These are phyloP conservation scores for Fagopyrum esculentum DNA, from an alignment of 148 eudicot species.

Conservation along the genomic window DNA sequence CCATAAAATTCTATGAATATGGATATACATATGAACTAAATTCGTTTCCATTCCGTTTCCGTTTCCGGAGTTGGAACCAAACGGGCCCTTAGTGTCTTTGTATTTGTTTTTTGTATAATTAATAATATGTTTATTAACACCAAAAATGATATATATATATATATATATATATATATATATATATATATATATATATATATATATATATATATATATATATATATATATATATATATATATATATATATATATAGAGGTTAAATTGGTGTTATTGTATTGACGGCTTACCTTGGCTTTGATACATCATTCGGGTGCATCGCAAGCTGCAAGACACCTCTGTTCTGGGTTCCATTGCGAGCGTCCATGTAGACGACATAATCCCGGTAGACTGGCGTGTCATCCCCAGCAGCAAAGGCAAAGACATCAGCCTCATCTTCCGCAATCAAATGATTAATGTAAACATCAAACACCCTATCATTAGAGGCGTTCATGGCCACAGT, in stretches of 20 bases:
- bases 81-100: too few species aligned
- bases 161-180: neutral
- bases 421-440: slow-evolving; percentile 21
- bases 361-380: slow-evolving; percentile 27
- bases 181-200: neutral
- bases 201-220: neutral
- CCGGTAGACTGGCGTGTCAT: slow-evolving; percentile 11
- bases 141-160: neutral
- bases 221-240: neutral
- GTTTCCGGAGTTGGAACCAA: too few species aligned
- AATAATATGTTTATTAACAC: neutral
- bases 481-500: neutral
- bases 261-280: neutral
- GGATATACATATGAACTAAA: too few species aligned
- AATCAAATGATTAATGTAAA: slow-evolving; percentile 21
- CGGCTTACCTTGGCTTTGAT: neutral
- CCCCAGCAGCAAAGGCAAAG: slow-evolving; percentile 11
- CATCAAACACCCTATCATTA: slow-evolving; percentile 8
- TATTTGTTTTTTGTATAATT: too few species aligned
- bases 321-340: slow-evolving; percentile 19
- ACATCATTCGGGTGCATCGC: slow-evolving; percentile 8
- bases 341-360: slow-evolving; percentile 7
- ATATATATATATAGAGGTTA: neutral
- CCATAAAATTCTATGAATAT: too few species aligned
- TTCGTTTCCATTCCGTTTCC: too few species aligned